Conservation (phyloP, 2,329 filamentous ascomycete genomes). For the Penicillium sp. region DNA sequence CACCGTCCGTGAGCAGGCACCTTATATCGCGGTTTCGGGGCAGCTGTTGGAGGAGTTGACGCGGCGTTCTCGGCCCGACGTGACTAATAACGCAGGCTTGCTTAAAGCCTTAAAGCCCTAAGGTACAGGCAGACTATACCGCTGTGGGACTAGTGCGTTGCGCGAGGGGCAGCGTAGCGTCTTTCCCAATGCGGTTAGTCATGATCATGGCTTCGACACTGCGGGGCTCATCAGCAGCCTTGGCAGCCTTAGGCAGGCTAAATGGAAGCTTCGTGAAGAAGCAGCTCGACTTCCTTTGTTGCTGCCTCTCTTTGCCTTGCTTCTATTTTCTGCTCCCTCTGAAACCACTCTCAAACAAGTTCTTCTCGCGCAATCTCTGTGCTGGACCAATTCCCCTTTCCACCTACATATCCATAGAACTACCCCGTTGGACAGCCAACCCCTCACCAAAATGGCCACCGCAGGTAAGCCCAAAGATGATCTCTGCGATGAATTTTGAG, state of each 20-base stretch:
- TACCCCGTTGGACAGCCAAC: neutral
- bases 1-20: neutral
- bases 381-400: neutral
- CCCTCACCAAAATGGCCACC: slow-evolving; percentile 6
- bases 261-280: slow-evolving; percentile 16
- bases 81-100: slow-evolving; percentile 8
- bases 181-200: neutral
- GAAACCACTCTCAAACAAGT: neutral
- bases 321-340: neutral
- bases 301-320: neutral
- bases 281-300: neutral
- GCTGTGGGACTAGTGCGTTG: neutral
- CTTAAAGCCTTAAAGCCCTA: neutral
- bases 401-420: neutral
- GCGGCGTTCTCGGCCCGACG: neutral
- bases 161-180: neutral
- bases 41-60: neutral
- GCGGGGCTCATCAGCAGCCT: slow-evolving; percentile 1
- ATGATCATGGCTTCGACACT: neutral
- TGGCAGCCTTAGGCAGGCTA: slow-evolving; percentile 7
- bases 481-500: neutral
- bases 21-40: slow-evolving; percentile 7
- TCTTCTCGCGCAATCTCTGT: neutral
- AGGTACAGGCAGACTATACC: neutral
- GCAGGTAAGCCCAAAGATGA: slow-evolving; percentile 2